Evolutionary conservation across 768 basidiomycete species (phyloP).

Genomic region (Ramaria sp.): DNA sequence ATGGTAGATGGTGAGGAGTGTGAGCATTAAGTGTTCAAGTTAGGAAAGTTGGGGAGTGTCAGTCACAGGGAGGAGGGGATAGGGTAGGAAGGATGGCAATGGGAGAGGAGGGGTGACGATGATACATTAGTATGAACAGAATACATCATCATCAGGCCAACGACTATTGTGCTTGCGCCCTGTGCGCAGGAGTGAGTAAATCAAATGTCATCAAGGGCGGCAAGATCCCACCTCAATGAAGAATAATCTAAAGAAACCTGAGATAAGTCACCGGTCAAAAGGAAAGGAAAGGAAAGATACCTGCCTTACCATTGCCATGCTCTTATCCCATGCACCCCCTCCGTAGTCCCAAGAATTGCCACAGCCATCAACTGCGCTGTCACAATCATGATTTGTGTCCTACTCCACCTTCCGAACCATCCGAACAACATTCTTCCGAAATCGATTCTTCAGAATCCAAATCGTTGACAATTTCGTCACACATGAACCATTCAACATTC

Average conservation of each 20-base stretch:
- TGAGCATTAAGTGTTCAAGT: not conserved
- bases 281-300: conserved; percentile 8
- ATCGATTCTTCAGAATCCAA: too few relatives aligned
- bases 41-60: not conserved
- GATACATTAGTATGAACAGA: conserved; percentile 4
- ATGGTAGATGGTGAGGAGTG: not conserved
- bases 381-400: too few relatives aligned
- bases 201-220: too few relatives aligned
- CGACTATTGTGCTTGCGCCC: conserved; percentile 51
- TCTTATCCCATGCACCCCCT: conserved; percentile 51
- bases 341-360: conserved; percentile 61
- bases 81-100: too few relatives aligned
- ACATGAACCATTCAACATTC: too few relatives aligned
- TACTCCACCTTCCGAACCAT: too few relatives aligned
- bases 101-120: too few relatives aligned
- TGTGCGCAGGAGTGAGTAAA: too few relatives aligned
- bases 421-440: too few relatives aligned
- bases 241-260: too few relatives aligned
- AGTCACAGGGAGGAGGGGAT: not conserved
- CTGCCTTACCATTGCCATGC: conserved; percentile 69
- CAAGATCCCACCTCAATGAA: too few relatives aligned
- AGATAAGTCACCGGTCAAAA: not conserved
- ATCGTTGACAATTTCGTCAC: too few relatives aligned
- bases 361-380: conserved; percentile 66
- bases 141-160: conserved; percentile 46